Evolutionary conservation across 805 yeast species (phyloP), one percentile per base, ranked within the genome.

Genomic region (Candida adriatica): DNA sequence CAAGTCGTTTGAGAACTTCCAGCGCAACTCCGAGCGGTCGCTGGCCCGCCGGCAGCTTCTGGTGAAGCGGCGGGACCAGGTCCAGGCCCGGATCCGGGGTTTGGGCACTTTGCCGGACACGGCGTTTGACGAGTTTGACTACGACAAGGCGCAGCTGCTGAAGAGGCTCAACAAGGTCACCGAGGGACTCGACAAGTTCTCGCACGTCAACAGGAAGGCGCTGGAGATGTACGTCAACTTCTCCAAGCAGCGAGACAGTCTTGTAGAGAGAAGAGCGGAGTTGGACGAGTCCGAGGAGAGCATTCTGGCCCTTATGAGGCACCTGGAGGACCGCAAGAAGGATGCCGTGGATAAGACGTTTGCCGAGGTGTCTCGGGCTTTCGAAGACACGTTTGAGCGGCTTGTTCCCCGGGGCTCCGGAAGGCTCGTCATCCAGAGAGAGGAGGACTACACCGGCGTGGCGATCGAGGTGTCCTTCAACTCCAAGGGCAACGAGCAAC

Each of bases 31-130:
- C 0, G 95, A 86, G 46, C 77, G 70, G 35, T 63, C 65, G 6
- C 58, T 81, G 42, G 68, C 81, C 14, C 79, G 72, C 46, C 82
- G 76, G 41, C 64, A 81, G 2, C 51, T 79, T 5, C 56, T 85
- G 29, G 50, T 61, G 4, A 60, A 66, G 26, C 68, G 95, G 41
- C 68, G 83, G 37, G 84, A 80, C 29, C 94, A 83, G 42, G 55
- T 84, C 16, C 79, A 76, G 41, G 72, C 68, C 37, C 82, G 74
- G 48, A 78, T 87, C 18, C 67, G 88, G 39, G 94, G 83, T 25
- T 59, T 88, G 24, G 96, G 96, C n/a, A 83, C 82, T 4, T 62
- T 90, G 13, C 90, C 96, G 0, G 96, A 87, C 47, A 87, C 83
- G 33, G 87, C 92, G 0, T 76, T 84, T 42, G 45, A 61, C 26